Conservation (phyloP, 345 rosid species). For the Eucalyptus caleyi region DNA sequence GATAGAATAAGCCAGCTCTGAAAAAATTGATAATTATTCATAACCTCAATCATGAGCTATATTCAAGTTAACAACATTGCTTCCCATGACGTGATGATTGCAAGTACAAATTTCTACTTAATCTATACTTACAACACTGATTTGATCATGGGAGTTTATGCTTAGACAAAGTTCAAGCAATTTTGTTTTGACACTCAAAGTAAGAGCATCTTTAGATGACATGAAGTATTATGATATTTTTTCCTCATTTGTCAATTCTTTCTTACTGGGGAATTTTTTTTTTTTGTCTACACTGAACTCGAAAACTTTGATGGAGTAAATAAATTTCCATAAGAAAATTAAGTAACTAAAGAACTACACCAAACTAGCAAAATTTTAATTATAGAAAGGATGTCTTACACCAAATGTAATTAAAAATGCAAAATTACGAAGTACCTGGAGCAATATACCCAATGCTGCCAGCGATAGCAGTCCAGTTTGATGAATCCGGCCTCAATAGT, state of each 20-base stretch:
- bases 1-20: neutral
- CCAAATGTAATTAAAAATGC: neutral
- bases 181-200: neutral
- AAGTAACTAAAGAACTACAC: neutral
- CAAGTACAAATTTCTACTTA: neutral
- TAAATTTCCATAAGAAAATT: rapidly evolving
- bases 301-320: neutral
- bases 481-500: neutral
- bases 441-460: neutral
- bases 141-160: neutral
- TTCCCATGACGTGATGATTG: neutral
- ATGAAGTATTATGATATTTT: neutral
- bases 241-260: neutral
- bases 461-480: neutral
- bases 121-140: neutral
- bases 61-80: neutral
- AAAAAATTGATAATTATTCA: rapidly evolving
- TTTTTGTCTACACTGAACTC: neutral
- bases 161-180: neutral
- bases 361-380: neutral
- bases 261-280: rapidly evolving
- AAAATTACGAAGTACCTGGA: neutral
- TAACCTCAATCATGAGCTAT: neutral
- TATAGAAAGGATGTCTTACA: neutral
- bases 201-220: neutral